Evolutionary conservation across 306 rosid species (phyloP), one percentile per base, ranked within the genome.

Genomic region (Rubus idaeus): DNA sequence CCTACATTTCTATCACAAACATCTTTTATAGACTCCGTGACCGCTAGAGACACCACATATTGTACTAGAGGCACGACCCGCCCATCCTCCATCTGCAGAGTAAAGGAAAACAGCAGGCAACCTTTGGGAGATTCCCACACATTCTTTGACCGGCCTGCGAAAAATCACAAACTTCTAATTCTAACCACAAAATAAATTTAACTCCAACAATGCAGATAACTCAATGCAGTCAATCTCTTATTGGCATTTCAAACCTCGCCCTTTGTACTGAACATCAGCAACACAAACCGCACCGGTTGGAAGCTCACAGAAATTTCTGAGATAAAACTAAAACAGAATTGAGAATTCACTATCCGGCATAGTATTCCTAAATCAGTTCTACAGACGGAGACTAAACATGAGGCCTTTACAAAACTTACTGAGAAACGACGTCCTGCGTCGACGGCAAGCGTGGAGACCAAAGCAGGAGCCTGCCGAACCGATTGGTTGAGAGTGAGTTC

Each of bases 111-210:
- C 88, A 92, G 51, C 55, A 96, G 97, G 84, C 94, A 89, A 47
- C 98, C 99, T 68, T 75, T 81, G 10, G 97, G 97, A 75, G 99
- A 96, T 61, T 96, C 94, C 98, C 97, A 96, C 70, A 81, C 79
- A 88, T 96, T 96, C 90, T 90, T 92, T 3, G 96, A 87, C 74
- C 99, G 90, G 73, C 99, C 99, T 92, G 85, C 71, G 70, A 77
- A 80, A 62, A 51, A 73, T 10, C 37, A 52, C n/a, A 66, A 12
- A 40, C 4, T 20, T 20, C 42, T 11, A 41, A 39, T 67, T 51
- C 68, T 4, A 10, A 44, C 71, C 21, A 30, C 21, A 61, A n/a
- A 75, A 45, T 6, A 45, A 61, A 3, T 16, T 42, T 4, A 73
- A 21, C 26, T 23, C 55, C 45, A 9, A 51, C 2, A 23, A 58